Evolutionary conservation across 2,329 filamentous ascomycete species (phyloP), one percentile per base, ranked within the genome.

Genomic region (Zarea fungicola): DNA sequence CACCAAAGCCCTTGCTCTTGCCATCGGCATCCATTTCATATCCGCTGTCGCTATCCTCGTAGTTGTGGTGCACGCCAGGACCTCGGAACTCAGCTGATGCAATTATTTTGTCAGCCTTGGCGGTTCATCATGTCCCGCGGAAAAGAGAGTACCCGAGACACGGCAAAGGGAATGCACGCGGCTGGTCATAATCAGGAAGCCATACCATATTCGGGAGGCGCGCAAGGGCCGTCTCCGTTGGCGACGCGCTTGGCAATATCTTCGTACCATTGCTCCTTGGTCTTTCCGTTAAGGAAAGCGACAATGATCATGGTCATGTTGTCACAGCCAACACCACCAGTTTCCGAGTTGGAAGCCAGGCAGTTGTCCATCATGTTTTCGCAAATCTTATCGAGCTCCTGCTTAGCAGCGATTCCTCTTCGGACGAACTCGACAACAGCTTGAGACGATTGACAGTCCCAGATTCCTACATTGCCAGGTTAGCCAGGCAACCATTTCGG

Each of bases 281-380:
- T 87, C 77, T 88, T 90, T 67, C 92, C 93, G 63, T 88, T 83
- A 58, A 99, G 80, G 65, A 99, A 83, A 58, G 86, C 93, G 63
- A 99, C 75, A 57, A 99, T 80, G 60, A 85, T 76, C 87, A 99
- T 97, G 58, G 93, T 99, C 93, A 99, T 99, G 77, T 99, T 99
- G 75, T 99, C 93, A 69, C 93, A 99, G 54, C 93, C 93, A 54
- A 99, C 92, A 55, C 93, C 93, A 48, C 93, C 93, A 26, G 92
- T 96, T 72, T 99, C 93, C 58, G 91, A 96, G 79, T 95, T 97
- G 53, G 91, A 95, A 34, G 93, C 91, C 56, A 99, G 78, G 66
- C 93, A 99, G 75, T 97, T 99, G 76, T 99, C 92, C 93, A 99
- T 99, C 89, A 99, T 96, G 74, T 99, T 99, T 73, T 99, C 93